These are phyloP conservation scores for Exophiala sp. DNA, from an alignment of 2,329 filamentous ascomycete species.

Conservation along the genomic window DNA sequence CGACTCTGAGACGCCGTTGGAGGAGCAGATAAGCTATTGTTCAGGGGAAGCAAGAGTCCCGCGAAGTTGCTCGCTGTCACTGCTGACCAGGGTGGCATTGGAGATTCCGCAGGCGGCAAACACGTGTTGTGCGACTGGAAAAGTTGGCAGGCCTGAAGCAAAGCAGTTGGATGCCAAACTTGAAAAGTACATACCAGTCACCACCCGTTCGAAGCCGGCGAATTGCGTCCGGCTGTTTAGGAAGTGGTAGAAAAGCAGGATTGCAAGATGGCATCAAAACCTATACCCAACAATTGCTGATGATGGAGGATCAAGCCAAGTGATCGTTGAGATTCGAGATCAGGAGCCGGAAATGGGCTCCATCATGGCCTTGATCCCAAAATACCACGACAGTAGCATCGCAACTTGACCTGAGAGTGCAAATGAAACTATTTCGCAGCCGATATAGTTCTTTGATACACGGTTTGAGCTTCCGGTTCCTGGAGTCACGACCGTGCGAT, in stretches of 20 bases:
- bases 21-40: constrained; percentile 29
- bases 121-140: constrained; percentile 20
- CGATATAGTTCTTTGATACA: neutral
- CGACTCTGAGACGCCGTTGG: constrained; percentile 32
- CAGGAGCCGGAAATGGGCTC: too few species aligned
- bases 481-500: neutral
- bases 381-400: too few species aligned
- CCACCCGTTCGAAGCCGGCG: constrained; percentile 26
- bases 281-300: constrained; percentile 25
- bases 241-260: constrained; percentile 26
- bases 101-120: constrained; percentile 28
- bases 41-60: constrained; percentile 23
- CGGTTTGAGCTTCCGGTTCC: neutral
- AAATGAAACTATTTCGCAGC: neutral
- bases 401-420: neutral
- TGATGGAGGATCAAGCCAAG: constrained; percentile 26
- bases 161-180: constrained; percentile 25
- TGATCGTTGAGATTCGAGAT: constrained; percentile 28
- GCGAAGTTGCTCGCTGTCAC: constrained; percentile 30
- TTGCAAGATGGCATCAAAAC: constrained; percentile 29
- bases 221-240: constrained; percentile 24
- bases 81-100: constrained; percentile 25
- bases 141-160: constrained; percentile 25
- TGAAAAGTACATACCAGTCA: constrained; percentile 25
- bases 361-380: too few species aligned